Evolutionary conservation across 108 stramenopile species (phyloP).

Genomic region (Skeletonema potamos): DNA sequence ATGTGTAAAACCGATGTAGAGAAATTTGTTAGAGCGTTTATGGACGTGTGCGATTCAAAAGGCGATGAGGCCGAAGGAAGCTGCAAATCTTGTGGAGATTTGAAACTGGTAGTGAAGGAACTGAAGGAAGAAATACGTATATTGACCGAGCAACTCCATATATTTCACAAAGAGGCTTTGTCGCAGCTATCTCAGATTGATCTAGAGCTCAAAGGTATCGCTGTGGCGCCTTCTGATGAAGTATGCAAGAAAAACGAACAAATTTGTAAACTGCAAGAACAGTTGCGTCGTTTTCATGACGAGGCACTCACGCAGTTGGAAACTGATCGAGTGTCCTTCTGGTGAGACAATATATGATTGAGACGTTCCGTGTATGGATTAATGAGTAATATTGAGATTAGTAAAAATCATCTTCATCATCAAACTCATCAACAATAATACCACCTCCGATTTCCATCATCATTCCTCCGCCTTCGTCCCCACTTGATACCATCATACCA

Average conservation of each 20-base stretch:
- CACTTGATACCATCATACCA: conserved; percentile 15
- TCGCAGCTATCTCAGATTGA: neutral
- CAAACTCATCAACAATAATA: conserved; percentile 16
- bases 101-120: neutral
- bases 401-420: conserved; percentile 29
- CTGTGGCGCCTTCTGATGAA: neutral
- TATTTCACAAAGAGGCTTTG: neutral
- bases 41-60: neutral
- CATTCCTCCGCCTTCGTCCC: neutral
- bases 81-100: neutral
- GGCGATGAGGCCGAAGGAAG: neutral
- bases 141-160: neutral
- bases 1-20: neutral
- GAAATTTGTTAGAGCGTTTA: neutral
- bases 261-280: neutral
- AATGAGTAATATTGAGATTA: neutral
- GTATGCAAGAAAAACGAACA: neutral
- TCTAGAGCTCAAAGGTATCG: too few relatives aligned
- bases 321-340: neutral
- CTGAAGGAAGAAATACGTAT: neutral
- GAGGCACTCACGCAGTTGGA: neutral
- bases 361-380: too few relatives aligned
- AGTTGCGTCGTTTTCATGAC: neutral
- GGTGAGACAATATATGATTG: neutral
- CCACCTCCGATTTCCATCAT: conserved; percentile 3